Evolutionary conservation across 352 stramenopile species (phyloP).

Genomic region (Phytophthora aleatoria): DNA sequence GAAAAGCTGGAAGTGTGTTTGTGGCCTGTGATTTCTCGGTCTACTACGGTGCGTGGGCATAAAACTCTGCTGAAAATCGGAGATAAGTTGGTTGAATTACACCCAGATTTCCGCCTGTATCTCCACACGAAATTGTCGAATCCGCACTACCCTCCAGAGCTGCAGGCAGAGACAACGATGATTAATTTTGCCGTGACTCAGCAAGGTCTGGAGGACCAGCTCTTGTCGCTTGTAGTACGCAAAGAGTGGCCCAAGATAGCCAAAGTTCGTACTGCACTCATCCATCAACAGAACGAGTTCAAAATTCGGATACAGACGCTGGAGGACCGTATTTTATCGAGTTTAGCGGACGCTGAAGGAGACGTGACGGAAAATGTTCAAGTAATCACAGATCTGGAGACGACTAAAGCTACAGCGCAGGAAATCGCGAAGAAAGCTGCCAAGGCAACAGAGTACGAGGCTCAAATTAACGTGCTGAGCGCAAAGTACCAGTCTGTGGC

Average conservation of each 20-base stretch:
- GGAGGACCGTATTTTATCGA: constrained; percentile 90
- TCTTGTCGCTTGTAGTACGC: constrained; percentile 86
- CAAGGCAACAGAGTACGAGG: constrained; percentile 74
- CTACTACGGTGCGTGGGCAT: constrained; percentile 74
- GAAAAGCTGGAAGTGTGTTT: constrained; percentile 88
- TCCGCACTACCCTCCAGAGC: constrained; percentile 90
- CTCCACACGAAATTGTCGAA: constrained; percentile 95
- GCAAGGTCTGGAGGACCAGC: constrained; percentile 89
- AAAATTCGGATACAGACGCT: constrained; percentile 87
- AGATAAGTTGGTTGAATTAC: constrained; percentile 88
- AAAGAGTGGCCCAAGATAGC: constrained; percentile 92
- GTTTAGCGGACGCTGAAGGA: constrained; percentile 81
- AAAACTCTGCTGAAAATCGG: constrained; percentile 84
- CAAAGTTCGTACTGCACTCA: constrained; percentile 68
- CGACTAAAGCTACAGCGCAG: constrained; percentile 90
- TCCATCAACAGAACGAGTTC: constrained; percentile 92
- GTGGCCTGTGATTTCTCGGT: constrained; percentile 81
- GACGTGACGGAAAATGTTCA: constrained; percentile 96
- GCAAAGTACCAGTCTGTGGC: constrained; percentile 94
- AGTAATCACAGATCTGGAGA: constrained; percentile 94
- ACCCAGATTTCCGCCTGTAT: constrained; percentile 84
- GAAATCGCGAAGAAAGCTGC: constrained; percentile 85
- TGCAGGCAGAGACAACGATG: constrained; percentile 91
- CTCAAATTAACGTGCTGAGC: constrained; percentile 85
- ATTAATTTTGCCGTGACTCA: constrained; percentile 94